Conservation (phyloP, 768 basidiomycete species). For the Podaxis sp. region DNA sequence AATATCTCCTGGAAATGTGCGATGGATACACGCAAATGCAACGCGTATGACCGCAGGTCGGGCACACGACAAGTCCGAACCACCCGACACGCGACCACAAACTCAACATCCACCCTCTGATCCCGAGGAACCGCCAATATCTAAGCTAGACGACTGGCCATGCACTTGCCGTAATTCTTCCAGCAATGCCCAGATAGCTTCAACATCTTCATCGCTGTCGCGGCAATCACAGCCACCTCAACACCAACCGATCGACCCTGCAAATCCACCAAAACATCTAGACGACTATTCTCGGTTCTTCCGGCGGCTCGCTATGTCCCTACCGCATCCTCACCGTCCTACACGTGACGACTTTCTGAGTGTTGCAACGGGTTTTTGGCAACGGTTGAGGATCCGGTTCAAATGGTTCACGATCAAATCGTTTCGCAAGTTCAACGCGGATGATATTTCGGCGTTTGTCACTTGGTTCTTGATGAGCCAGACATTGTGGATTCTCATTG, state of each 20-base stretch:
- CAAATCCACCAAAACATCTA: conserved; percentile 23
- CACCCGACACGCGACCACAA: neutral
- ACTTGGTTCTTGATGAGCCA: conserved; percentile 97
- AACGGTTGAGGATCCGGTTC: conserved; percentile 85
- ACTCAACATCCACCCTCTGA: neutral
- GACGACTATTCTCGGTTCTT: conserved; percentile 82
- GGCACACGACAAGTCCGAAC: neutral
- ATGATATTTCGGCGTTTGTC: conserved; percentile 94
- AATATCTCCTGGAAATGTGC: neutral
- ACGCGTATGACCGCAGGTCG: neutral
- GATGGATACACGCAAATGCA: conserved; percentile 2
- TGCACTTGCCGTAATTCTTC: neutral
- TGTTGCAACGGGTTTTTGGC: conserved; percentile 87
- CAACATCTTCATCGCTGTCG: neutral
- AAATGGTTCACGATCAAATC: conserved; percentile 97
- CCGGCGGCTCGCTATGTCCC: conserved; percentile 68
- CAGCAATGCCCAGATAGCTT: neutral
- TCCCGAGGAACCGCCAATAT: neutral
- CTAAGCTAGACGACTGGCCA: neutral
- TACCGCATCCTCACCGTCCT: conserved; percentile 75
- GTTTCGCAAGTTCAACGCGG: conserved; percentile 92
- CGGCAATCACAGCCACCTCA: conserved; percentile 8
- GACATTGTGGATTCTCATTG: conserved; percentile 91
- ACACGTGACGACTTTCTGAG: conserved; percentile 87
- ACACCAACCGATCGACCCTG: conserved; percentile 10